Percentiles rank a stretch among this genome's conserved stretches.
These are phyloP conservation scores for Neofusicoccum kwambonambiense DNA, from an alignment of 2,329 filamentous ascomycete species.

Conservation along the genomic window DNA sequence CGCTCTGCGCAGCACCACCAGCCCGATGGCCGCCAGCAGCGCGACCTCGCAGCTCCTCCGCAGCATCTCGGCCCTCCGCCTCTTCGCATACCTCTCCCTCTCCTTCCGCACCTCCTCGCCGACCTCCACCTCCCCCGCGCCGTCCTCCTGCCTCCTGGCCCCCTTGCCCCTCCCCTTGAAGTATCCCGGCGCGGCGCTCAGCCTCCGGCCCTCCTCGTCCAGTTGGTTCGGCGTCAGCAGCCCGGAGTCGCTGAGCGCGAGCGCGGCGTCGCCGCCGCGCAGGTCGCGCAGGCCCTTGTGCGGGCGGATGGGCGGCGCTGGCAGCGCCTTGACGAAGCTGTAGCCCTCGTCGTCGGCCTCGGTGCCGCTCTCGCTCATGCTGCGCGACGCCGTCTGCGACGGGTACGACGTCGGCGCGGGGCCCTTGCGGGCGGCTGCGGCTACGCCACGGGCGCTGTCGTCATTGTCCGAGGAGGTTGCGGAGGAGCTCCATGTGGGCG, in stretches of 20 bases:
- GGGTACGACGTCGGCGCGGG: constrained; percentile 3
- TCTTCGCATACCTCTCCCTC: constrained; percentile 73
- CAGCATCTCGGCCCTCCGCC: constrained; percentile 85
- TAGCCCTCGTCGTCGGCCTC: constrained; percentile 91
- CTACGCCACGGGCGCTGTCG: not conserved
- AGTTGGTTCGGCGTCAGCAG: constrained; percentile 49
- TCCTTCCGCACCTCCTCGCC: constrained; percentile 39
- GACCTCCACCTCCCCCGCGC: constrained; percentile 22
- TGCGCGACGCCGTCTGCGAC: constrained; percentile 7
- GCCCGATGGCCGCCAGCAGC: constrained; percentile 54
- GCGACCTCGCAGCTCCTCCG: constrained; percentile 59
- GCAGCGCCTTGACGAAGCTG: constrained; percentile 73
- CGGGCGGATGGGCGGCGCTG: constrained; percentile 69
- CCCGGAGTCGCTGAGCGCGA: constrained; percentile 24
- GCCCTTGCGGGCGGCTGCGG: not conserved
- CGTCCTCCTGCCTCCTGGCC: constrained; percentile 15
- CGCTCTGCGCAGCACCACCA: constrained; percentile 43
- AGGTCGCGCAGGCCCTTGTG: constrained; percentile 74
- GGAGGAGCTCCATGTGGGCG: constrained; percentile 3
- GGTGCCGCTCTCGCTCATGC: constrained; percentile 78
- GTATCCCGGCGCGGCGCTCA: constrained; percentile 33
- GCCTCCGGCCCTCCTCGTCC: constrained; percentile 45
- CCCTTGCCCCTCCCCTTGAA: constrained; percentile 26
- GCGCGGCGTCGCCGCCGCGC: constrained; percentile 31
- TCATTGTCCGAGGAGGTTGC: constrained; percentile 1